These are phyloP conservation scores for Phaeophleospora eucalypticola DNA, from an alignment of 2,329 filamentous ascomycete species.

Conservation along the genomic window DNA sequence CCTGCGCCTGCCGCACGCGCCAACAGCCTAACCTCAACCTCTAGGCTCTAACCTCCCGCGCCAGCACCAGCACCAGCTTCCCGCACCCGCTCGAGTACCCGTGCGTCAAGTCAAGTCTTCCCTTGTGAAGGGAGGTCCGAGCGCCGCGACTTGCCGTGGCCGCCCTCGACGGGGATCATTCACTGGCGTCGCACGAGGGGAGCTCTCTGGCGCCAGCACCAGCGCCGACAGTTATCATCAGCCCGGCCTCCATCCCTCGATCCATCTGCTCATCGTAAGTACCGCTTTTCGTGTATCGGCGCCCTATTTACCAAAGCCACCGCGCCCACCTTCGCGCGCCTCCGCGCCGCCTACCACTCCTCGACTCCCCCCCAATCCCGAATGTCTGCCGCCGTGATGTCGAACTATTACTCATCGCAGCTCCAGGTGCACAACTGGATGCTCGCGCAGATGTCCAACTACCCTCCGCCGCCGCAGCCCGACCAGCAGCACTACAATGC, in stretches of 20 bases:
- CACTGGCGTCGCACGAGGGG: neutral
- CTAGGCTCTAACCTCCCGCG: no score
- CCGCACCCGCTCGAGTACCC: no score
- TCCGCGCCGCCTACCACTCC: constrained; percentile 16
- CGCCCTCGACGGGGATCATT: neutral
- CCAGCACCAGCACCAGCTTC: no score
- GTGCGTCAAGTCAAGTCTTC: no score
- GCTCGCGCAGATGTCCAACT: constrained; percentile 35
- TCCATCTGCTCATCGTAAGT: constrained; percentile 22
- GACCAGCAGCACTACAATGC: constrained; percentile 35
- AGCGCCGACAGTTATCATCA: constrained; percentile 21
- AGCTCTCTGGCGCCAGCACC: constrained; percentile 19
- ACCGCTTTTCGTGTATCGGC: constrained; percentile 18
- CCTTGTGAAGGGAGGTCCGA: no score
- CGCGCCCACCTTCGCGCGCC: constrained; percentile 24
- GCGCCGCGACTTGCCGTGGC: constrained; percentile 1
- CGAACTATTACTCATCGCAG: constrained; percentile 32
- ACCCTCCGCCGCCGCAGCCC: constrained; percentile 30
- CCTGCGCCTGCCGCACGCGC: neutral
- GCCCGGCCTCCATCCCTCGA: constrained; percentile 16
- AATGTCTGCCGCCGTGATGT: constrained; percentile 33
- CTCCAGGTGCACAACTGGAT: constrained; percentile 34
- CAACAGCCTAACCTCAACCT: no score
- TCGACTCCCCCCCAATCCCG: constrained; percentile 18
- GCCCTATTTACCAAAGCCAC: constrained; percentile 23